phyloP scores from a whole-genome alignment of 2,329 filamentous ascomycete genomes.

The Sarocladiaceae sp. region DNA sequence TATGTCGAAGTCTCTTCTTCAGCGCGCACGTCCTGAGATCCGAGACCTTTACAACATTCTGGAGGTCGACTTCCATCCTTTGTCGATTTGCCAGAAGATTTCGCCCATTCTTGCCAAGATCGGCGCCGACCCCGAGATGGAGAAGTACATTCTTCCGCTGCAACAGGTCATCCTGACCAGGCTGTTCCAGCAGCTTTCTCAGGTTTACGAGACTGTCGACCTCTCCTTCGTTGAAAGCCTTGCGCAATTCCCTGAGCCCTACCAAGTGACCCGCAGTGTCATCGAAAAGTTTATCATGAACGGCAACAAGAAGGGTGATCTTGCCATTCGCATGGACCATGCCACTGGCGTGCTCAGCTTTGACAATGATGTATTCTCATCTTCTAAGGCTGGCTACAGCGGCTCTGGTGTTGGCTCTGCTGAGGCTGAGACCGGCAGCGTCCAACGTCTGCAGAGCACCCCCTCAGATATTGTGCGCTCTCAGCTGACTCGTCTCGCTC shows the following conservation, averaged over 20 bases:
- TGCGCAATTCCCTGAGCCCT: slow-evolving; percentile 93
- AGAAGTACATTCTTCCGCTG: slow-evolving; percentile 90
- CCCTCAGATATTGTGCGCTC: slow-evolving; percentile 96
- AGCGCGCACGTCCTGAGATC: slow-evolving; percentile 90
- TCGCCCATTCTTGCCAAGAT: slow-evolving; percentile 94
- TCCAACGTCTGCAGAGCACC: slow-evolving; percentile 95
- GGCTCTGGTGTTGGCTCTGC: slow-evolving; percentile 83
- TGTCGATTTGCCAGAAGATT: slow-evolving; percentile 99
- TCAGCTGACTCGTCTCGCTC: slow-evolving; percentile 86
- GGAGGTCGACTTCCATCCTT: slow-evolving; percentile 97
- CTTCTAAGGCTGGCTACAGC: slow-evolving; percentile 83
- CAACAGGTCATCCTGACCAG: slow-evolving; percentile 98
- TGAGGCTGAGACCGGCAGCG: slow-evolving; percentile 76
- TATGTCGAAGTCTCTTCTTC: slow-evolving; percentile 88
- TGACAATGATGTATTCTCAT: slow-evolving; percentile 97
- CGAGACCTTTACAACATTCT: slow-evolving; percentile 97
- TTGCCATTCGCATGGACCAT: slow-evolving; percentile 94
- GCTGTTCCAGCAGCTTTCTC: slow-evolving; percentile 97
- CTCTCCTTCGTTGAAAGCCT: slow-evolving; percentile 89
- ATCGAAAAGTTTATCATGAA: slow-evolving; percentile 99
- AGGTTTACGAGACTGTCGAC: slow-evolving; percentile 98
- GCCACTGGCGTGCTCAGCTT: slow-evolving; percentile 94
- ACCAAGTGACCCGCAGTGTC: slow-evolving; percentile 83
- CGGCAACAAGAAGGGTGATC: slow-evolving; percentile 98
- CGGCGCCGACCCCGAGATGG: slow-evolving; percentile 89